Evolutionary conservation across 2,329 filamentous ascomycete species (phyloP).

Genomic region (Cercospora canescens): DNA sequence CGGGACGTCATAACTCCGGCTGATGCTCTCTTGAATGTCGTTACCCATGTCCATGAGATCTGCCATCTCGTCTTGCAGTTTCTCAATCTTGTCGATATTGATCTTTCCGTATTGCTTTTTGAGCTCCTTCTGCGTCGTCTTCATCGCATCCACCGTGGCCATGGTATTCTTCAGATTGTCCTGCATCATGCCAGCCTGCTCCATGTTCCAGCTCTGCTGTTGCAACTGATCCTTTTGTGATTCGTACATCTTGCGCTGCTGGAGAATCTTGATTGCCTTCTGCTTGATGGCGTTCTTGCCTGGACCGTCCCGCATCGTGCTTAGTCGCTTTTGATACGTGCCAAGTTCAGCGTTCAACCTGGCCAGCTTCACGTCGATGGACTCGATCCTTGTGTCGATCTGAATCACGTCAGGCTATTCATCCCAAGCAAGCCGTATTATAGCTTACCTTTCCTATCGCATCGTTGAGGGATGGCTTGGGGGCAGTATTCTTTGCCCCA

Average conservation of each 20-base stretch:
- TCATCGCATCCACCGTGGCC: constrained; percentile 97
- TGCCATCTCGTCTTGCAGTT: constrained; percentile 98
- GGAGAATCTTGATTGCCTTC: constrained; percentile 90
- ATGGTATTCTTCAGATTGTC: constrained; percentile 98
- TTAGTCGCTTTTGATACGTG: constrained; percentile 82
- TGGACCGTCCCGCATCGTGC: constrained; percentile 92
- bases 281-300: constrained; percentile 91
- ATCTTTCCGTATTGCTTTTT: constrained; percentile 96
- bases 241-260: constrained; percentile 93
- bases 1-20: constrained; percentile 87
- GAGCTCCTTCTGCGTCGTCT: constrained; percentile 91
- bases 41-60: constrained; percentile 97
- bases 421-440: neutral
- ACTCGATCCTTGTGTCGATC: constrained; percentile 79
- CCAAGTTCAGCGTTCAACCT: constrained; percentile 87
- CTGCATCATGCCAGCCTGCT: constrained; percentile 97
- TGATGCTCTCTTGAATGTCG: constrained; percentile 94
- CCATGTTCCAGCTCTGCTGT: constrained; percentile 97
- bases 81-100: constrained; percentile 95
- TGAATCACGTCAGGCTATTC: constrained; percentile 41
- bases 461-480: constrained; percentile 82
- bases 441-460: constrained; percentile 73
- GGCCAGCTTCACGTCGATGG: constrained; percentile 91
- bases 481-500: constrained; percentile 79
- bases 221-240: constrained; percentile 90